These are phyloP conservation scores for Apiotrichum sp. DNA, from an alignment of 1,284 basidiomycete species.

Conservation along the genomic window DNA sequence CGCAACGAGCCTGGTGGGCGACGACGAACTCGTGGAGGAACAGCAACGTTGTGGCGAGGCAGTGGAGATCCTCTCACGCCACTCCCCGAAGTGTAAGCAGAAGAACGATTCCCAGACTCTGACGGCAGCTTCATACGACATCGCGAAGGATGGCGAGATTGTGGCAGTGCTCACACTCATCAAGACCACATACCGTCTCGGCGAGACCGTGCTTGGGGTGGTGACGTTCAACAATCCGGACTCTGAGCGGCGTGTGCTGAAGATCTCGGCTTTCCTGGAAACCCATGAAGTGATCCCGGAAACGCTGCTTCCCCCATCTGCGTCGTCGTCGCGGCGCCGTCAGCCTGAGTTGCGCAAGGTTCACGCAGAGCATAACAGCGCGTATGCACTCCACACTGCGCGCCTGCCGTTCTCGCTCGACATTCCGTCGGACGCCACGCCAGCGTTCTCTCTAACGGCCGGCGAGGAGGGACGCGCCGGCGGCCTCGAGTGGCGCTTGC, in stretches of 20 bases:
- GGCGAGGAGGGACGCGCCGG: conserved; percentile 50
- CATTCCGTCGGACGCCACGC: conserved; percentile 81
- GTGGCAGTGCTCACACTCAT: conserved; percentile 86
- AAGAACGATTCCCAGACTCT: background rate
- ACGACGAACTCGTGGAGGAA: conserved; percentile 49
- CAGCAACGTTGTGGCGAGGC: conserved; percentile 63
- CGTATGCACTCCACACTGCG: conserved; percentile 62
- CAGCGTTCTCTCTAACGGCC: conserved; percentile 58
- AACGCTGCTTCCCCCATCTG: conserved; percentile 49
- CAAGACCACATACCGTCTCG: conserved; percentile 79
- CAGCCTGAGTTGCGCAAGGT: conserved; percentile 49
- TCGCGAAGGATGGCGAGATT: conserved; percentile 77
- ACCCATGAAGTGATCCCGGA: conserved; percentile 72
- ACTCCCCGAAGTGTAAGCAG: conserved; percentile 71
- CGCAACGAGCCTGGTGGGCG: conserved; percentile 29
- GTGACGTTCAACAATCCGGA: conserved; percentile 68
- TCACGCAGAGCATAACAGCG: conserved; percentile 74
- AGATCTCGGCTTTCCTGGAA: conserved; percentile 79
- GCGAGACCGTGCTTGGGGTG: conserved; percentile 79
- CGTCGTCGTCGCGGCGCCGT: conserved; percentile 27
- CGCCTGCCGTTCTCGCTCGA: conserved; percentile 78
- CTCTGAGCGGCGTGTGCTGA: conserved; percentile 2
- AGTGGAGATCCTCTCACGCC: conserved; percentile 81
- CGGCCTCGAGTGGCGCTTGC: conserved; percentile 78
- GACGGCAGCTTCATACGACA: conserved; percentile 74